A percentile compares a stretch with the other conserved stretches of the same genome.
Evolutionary conservation across 495 filamentous ascomycete species (phyloP).

Genomic region (Hypoxylon crocopeplum): DNA sequence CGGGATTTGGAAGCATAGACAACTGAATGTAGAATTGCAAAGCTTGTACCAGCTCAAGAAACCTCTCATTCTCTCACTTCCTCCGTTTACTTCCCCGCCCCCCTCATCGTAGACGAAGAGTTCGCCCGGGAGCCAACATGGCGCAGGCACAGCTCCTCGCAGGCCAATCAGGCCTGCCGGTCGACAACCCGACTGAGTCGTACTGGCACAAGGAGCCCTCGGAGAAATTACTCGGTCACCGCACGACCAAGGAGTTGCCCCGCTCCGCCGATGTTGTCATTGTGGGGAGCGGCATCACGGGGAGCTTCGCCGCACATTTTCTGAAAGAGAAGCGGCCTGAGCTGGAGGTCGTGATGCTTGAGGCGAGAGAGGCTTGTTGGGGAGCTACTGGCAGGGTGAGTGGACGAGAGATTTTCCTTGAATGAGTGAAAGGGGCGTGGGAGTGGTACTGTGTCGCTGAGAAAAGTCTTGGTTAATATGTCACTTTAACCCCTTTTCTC

Average conservation of each 20-base stretch:
- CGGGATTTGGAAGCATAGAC: no score
- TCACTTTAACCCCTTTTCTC: background rate
- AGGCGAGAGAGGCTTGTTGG: slow-evolving; percentile 79
- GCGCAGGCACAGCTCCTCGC: slow-evolving; percentile 22
- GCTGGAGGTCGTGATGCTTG: slow-evolving; percentile 70
- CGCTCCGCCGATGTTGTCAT: slow-evolving; percentile 68
- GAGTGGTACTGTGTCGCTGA: no score
- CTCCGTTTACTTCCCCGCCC: background rate
- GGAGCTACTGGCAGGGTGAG: slow-evolving; percentile 78
- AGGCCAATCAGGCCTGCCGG: slow-evolving; percentile 57
- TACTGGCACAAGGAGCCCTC: slow-evolving; percentile 76
- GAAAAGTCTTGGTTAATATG: background rate
- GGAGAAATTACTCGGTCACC: slow-evolving; percentile 62
- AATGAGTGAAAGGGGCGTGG: no score
- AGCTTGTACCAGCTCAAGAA: background rate
- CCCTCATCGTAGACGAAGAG: background rate
- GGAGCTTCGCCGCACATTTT: slow-evolving; percentile 68
- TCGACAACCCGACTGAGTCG: slow-evolving; percentile 63
- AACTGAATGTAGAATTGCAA: no score
- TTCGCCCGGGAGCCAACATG: slow-evolving; percentile 19
- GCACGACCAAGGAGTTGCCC: slow-evolving; percentile 67
- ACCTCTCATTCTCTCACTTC: background rate
- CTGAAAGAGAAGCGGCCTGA: slow-evolving; percentile 49
- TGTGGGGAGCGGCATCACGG: slow-evolving; percentile 77
- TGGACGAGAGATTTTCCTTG: slow-evolving; percentile 2